Percentiles rank a stretch among this genome's conserved stretches.
Evolutionary conservation across 2,329 filamentous ascomycete species (phyloP).

Genomic region (Remersonia thermophila): DNA sequence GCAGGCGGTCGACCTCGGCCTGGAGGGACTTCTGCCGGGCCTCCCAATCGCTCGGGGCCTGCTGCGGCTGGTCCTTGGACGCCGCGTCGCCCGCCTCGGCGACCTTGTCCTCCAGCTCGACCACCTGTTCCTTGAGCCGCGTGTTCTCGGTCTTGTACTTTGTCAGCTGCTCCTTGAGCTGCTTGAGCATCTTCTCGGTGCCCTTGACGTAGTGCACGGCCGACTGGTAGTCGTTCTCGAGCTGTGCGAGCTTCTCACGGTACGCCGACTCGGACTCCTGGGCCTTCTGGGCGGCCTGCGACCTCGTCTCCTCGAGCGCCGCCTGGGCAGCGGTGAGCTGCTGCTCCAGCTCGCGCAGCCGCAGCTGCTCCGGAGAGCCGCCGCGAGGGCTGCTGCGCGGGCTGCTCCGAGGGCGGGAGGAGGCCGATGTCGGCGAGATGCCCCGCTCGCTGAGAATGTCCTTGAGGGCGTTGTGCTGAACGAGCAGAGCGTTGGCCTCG

Average conservation of each 20-base stretch:
- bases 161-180: slow-evolving; percentile 93
- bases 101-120: slow-evolving; percentile 46
- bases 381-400: slow-evolving; percentile 58
- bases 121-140: slow-evolving; percentile 72
- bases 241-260: slow-evolving; percentile 81
- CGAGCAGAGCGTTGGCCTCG: slow-evolving; percentile 83
- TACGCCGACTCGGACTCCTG: slow-evolving; percentile 83
- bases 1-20: slow-evolving; percentile 54
- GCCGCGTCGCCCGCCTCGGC: slow-evolving; percentile 21
- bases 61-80: slow-evolving; percentile 23
- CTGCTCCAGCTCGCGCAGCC: slow-evolving; percentile 74
- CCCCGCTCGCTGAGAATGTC: slow-evolving; percentile 84
- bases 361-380: slow-evolving; percentile 66
- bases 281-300: slow-evolving; percentile 62
- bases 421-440: slow-evolving; percentile 57
- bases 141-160: slow-evolving; percentile 81
- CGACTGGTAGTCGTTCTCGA: slow-evolving; percentile 95
- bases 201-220: slow-evolving; percentile 97
- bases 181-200: slow-evolving; percentile 97
- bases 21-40: slow-evolving; percentile 57
- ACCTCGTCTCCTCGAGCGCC: slow-evolving; percentile 75
- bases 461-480: slow-evolving; percentile 88
- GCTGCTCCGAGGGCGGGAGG: slow-evolving; percentile 53
- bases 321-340: slow-evolving; percentile 67
- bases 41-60: slow-evolving; percentile 54